Evolutionary conservation across 768 basidiomycete genomes (phyloP).

Genomic region (Mycena rebaudengoi): DNA sequence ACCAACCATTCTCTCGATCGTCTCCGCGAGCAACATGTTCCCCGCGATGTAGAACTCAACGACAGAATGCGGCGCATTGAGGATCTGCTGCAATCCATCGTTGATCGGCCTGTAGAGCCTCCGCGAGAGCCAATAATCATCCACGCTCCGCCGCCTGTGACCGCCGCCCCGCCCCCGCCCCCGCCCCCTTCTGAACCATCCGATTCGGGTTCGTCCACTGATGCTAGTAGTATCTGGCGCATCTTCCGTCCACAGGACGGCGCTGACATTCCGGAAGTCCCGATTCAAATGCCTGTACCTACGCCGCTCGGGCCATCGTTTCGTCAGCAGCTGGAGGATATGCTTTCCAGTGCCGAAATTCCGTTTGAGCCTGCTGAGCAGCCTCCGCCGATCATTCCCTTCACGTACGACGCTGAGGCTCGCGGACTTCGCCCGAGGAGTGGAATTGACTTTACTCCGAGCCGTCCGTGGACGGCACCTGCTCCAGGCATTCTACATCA

Average conservation of each 20-base stretch:
- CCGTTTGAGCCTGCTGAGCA: slow-evolving; percentile 50
- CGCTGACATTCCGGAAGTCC: slow-evolving; percentile 27
- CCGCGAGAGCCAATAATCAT: slow-evolving; percentile 32
- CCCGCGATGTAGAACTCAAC: slow-evolving; percentile 47
- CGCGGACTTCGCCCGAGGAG: slow-evolving; percentile 24
- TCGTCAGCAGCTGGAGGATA: slow-evolving; percentile 66
- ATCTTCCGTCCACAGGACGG: not conserved
- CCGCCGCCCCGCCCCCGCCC: not conserved
- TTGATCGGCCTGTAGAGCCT: slow-evolving; percentile 41
- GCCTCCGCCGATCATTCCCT: slow-evolving; percentile 63
- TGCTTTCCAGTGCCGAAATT: slow-evolving; percentile 56
- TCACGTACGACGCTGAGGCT: slow-evolving; percentile 51
- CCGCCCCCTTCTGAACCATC: not conserved
- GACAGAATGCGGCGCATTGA: slow-evolving; percentile 57
- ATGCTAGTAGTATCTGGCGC: not conserved
- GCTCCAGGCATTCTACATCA: not conserved
- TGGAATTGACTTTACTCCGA: not conserved
- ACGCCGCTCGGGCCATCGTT: slow-evolving; percentile 60
- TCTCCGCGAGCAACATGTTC: slow-evolving; percentile 58
- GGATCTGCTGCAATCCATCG: slow-evolving; percentile 49
- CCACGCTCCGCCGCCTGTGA: slow-evolving; percentile 8
- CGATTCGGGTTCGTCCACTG: not conserved
- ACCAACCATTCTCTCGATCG: slow-evolving; percentile 71
- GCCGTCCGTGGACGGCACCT: slow-evolving; percentile 5
- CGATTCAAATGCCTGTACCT: slow-evolving; percentile 56